phyloP scores from a whole-genome alignment of 129 eudicot genomes.

The Flaveria brownii region DNA sequence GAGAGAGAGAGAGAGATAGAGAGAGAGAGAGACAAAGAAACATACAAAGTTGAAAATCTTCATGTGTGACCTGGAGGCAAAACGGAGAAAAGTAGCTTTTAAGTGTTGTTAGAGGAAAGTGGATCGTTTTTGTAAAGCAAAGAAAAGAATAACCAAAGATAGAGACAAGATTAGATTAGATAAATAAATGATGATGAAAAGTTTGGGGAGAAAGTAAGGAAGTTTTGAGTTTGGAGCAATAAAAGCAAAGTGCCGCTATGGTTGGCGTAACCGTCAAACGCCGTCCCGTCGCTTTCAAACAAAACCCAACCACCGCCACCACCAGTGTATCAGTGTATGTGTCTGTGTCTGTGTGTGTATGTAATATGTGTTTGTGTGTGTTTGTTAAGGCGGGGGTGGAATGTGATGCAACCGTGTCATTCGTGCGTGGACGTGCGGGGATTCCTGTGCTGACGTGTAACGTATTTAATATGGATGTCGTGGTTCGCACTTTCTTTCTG shows the following conservation, averaged over 20 bases:
- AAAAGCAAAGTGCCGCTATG: neutral
- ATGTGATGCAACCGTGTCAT: constrained; percentile 29
- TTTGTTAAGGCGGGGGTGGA: neutral
- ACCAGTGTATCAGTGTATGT: neutral
- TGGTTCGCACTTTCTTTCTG: constrained; percentile 12
- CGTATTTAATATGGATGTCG: neutral
- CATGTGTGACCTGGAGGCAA: constrained; percentile 28
- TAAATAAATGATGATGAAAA: neutral
- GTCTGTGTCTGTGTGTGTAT: neutral
- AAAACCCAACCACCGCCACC: constrained; percentile 11
- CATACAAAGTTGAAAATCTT: constrained; percentile 43
- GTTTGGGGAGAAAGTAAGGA: constrained; percentile 37
- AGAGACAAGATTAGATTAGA: neutral
- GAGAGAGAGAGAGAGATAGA: constrained; percentile 1
- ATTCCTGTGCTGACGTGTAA: constrained; percentile 22
- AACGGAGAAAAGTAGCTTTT: constrained; percentile 34
- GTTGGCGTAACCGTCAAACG: constrained; percentile 31
- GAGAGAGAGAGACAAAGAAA: constrained; percentile 18
- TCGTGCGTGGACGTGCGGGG: constrained; percentile 40
- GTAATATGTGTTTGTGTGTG: no score
- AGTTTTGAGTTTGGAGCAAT: constrained; percentile 38
- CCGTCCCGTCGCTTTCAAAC: constrained; percentile 36
- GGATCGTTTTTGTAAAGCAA: constrained; percentile 34
- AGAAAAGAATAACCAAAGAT: constrained; percentile 17
- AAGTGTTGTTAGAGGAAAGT: constrained; percentile 13